Percentiles rank a stretch among this genome's conserved stretches.
phyloP scores from a whole-genome alignment of 495 filamentous ascomycete genomes.

The Neurospora tetraspora region DNA sequence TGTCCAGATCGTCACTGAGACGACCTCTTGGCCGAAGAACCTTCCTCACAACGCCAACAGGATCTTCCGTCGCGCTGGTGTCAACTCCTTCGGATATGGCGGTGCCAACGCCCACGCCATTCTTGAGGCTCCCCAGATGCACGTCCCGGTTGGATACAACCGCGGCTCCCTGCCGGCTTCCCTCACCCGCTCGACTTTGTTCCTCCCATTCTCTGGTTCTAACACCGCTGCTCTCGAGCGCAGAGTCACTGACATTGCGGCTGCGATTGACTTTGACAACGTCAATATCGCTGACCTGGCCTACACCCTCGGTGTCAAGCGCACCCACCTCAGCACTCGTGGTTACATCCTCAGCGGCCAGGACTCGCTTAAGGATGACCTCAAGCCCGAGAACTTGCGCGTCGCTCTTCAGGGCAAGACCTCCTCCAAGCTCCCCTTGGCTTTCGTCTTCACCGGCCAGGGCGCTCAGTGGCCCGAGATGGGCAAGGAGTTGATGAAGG shows the following conservation, averaged over 20 bases:
- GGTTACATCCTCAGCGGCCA: neutral
- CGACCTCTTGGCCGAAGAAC: constrained; percentile 17
- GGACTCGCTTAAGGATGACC: constrained; percentile 2
- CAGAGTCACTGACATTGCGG: neutral
- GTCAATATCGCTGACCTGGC: constrained; percentile 15
- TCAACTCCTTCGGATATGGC: constrained; percentile 52
- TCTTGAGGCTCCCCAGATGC: constrained; percentile 30
- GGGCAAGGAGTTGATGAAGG: constrained; percentile 31
- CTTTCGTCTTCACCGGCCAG: constrained; percentile 32
- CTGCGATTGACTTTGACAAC: neutral
- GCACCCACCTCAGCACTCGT: constrained; percentile 13
- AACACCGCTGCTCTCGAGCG: constrained; percentile 3
- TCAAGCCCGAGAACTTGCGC: neutral
- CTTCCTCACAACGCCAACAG: neutral
- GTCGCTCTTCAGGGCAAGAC: neutral
- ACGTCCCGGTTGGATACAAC: neutral
- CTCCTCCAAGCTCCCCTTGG: constrained; percentile 5
- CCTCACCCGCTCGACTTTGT: neutral
- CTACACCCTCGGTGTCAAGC: constrained; percentile 22
- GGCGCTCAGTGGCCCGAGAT: constrained; percentile 40
- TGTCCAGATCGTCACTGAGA: constrained; percentile 17
- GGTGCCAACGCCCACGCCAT: constrained; percentile 50
- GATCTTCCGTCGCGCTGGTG: constrained; percentile 31
- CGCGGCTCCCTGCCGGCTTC: neutral
- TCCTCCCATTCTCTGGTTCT: neutral